A percentile compares a stretch with the other conserved stretches of the same genome.
Conservation (phyloP, 2,329 filamentous ascomycete genomes). For the Colletotrichum sp. region DNA sequence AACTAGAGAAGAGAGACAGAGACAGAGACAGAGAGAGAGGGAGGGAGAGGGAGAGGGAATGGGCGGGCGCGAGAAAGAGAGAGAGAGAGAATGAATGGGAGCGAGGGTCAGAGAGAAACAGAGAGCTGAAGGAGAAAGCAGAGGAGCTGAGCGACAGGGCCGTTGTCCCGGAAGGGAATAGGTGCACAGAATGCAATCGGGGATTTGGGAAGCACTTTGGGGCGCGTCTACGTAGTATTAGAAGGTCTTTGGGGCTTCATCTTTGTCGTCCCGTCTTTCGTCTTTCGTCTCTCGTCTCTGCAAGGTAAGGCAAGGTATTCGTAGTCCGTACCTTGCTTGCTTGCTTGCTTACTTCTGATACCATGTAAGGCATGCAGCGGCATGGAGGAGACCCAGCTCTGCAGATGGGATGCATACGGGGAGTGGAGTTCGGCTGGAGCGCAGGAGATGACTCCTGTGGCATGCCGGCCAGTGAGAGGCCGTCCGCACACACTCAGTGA, state of each 20-base stretch:
- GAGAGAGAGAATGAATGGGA: not conserved
- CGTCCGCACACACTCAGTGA: not conserved
- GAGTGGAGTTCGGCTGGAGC: not conserved
- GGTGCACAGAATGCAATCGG: not conserved
- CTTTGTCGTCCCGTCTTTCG: not conserved
- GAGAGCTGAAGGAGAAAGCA: not conserved
- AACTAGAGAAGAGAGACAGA: not conserved
- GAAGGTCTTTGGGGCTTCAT: not conserved
- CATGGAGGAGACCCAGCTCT: not conserved
- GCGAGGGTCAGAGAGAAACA: not conserved
- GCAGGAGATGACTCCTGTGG: constrained; percentile 21
- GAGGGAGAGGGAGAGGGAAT: not conserved
- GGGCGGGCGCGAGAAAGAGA: not conserved
- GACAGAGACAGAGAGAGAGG: not conserved
- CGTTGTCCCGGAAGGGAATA: not conserved
- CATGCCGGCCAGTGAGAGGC: constrained; percentile 3
- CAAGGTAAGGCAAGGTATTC: too few species aligned
- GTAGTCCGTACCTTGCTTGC: not conserved
- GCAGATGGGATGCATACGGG: not conserved
- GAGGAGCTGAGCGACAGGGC: not conserved
- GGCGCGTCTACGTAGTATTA: not conserved
- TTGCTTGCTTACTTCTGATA: not conserved
- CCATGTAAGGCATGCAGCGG: not conserved
- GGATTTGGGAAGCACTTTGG: not conserved
- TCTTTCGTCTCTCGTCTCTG: too few species aligned